Evolutionary conservation across 306 rosid genomes (phyloP).

Genomic region (Trifolium repens): DNA sequence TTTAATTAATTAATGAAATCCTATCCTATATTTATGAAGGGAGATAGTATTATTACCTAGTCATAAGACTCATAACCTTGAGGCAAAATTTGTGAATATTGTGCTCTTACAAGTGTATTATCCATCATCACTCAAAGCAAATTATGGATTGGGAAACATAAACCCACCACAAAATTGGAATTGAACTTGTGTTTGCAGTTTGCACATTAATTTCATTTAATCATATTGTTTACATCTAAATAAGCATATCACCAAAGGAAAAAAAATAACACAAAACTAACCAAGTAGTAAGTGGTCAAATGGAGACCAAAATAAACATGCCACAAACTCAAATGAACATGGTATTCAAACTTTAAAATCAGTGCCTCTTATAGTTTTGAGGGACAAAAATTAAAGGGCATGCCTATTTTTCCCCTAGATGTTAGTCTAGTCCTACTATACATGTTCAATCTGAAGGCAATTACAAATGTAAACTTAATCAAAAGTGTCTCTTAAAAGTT

Average conservation of each 20-base stretch:
- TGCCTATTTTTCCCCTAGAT: constrained; percentile 45
- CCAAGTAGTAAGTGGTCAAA: neutral
- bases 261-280: neutral
- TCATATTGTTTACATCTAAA: neutral
- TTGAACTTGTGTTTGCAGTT: neutral
- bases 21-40: neutral
- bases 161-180: neutral
- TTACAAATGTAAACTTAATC: constrained; percentile 12
- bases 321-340: constrained; percentile 32
- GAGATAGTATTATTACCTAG: neutral
- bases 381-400: constrained; percentile 11
- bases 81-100: too few relatives aligned
- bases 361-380: constrained; percentile 7
- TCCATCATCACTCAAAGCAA: neutral
- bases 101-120: too few relatives aligned
- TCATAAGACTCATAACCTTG: too few relatives aligned
- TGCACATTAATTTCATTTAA: too few relatives aligned
- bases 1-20: neutral
- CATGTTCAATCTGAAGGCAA: constrained; percentile 45
- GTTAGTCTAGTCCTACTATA: constrained; percentile 61
- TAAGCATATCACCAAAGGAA: neutral
- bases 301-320: neutral
- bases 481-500: constrained; percentile 29
- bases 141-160: neutral
- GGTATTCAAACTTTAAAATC: constrained; percentile 38